phyloP scores from a whole-genome alignment of 2,329 filamentous ascomycete species.

The Atkinsonella texensis region DNA sequence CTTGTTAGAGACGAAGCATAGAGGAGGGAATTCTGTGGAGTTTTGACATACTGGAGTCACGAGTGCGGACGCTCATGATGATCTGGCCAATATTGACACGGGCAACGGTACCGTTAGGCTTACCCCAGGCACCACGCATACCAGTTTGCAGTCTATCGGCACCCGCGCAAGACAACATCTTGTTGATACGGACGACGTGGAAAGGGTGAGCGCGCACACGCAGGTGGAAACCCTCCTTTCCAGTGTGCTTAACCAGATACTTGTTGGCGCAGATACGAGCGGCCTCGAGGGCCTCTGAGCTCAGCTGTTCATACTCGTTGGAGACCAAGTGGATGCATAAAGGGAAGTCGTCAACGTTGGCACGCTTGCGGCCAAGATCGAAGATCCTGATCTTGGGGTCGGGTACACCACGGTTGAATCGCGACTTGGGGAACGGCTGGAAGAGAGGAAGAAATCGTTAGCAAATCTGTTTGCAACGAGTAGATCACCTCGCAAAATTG shows the following conservation, averaged over 20 bases:
- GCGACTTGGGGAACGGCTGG: slow-evolving; percentile 96
- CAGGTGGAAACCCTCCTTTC: slow-evolving; percentile 65
- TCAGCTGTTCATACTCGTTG: slow-evolving; percentile 99
- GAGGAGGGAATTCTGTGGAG: background rate
- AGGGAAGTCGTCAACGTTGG: slow-evolving; percentile 98
- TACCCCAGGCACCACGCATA: slow-evolving; percentile 99
- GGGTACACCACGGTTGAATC: slow-evolving; percentile 99
- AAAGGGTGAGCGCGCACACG: slow-evolving; percentile 88
- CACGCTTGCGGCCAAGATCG: slow-evolving; percentile 97
- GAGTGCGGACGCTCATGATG: slow-evolving; percentile 91
- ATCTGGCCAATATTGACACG: slow-evolving; percentile 99
- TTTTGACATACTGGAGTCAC: slow-evolving; percentile 66
- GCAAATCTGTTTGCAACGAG: background rate
- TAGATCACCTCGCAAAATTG: background rate
- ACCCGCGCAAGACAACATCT: slow-evolving; percentile 99
- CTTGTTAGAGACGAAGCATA: background rate
- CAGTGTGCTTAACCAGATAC: slow-evolving; percentile 64
- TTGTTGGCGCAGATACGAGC: slow-evolving; percentile 99
- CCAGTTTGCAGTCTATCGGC: slow-evolving; percentile 99
- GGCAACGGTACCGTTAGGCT: slow-evolving; percentile 97
- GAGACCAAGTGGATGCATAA: slow-evolving; percentile 98
- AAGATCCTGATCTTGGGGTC: slow-evolving; percentile 88
- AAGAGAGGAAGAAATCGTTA: slow-evolving; percentile 3
- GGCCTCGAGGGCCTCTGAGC: slow-evolving; percentile 97
- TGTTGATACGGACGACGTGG: slow-evolving; percentile 99